Base-by-base conservation (phyloP, 2,329 filamentous ascomycete species). In the Arthrinium phaeospermum region DNA sequence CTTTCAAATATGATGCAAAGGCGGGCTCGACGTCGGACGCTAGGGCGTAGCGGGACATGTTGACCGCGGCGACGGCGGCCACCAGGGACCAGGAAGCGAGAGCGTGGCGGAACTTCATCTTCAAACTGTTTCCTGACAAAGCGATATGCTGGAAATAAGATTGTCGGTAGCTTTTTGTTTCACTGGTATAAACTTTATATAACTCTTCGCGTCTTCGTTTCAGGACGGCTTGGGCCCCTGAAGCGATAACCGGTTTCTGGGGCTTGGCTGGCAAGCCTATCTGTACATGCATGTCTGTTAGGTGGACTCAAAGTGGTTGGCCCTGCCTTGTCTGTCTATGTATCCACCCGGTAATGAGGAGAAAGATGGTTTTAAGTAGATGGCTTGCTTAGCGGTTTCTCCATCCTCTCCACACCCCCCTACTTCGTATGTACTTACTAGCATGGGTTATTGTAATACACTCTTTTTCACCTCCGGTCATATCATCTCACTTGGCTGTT, bases 21-120 rank as follows among this genome's bases (percentile, higher is more conserved):
- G 22, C 49, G 12, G 47, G 22, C 19, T 70, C 68, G 12, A 70
- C 68, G 3, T 19, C 68, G 5, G 68, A 16, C 0, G 34, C 47
- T 2, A 47, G 10, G 46, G 12, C 14, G 34, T 70, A 70, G 4
- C 34, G 68, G n/a, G 68, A 14, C 68, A 70, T 57, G 4, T 57
- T 30, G 7, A 70, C 68, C 19, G 68, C 68, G 10, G 47, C 22
- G 13, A n/a, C 68, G 30, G 68, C 34, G 34, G 47, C 47, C 46
- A 70, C 2, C 19, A 57, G 27, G 37, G 47, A 4, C 5, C 45
- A 37, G 24, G 47, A 44, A 10, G 46, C 24, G 47, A 70, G 3
- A 22, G 57, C 10, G 30, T 47, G 49, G 68, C 16, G 19, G 46
- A 41, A 2, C 68, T 70, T 57, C 68, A 70, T 70, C 47, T 57